Percentiles rank a stretch among this genome's conserved stretches.
These are phyloP conservation scores for Vitis hybrid DNA, from an alignment of 177 flowering plant genomes.

Conservation along the genomic window DNA sequence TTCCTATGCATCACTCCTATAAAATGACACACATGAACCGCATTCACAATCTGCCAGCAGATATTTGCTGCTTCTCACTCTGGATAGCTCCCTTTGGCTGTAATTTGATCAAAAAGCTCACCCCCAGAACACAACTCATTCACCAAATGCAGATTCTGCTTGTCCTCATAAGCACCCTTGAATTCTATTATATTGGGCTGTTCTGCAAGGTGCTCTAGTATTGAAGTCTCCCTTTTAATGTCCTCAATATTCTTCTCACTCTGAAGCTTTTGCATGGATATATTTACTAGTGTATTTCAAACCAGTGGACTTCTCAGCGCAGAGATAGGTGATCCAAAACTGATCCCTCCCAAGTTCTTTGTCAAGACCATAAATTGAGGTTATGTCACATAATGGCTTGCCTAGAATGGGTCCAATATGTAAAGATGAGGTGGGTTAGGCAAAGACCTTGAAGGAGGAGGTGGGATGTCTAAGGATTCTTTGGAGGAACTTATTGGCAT, in stretches of 20 bases:
- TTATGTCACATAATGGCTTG: conserved; percentile 50
- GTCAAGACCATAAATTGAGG: conserved; percentile 45
- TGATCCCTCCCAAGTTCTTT: conserved; percentile 86
- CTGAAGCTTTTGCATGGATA: conserved; percentile 60
- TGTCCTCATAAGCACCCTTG: conserved; percentile 85
- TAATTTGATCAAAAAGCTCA: conserved; percentile 86
- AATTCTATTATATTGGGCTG: conserved; percentile 93
- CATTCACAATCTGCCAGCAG: conserved; percentile 78
- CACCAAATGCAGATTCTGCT: conserved; percentile 60
- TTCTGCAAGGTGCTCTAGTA: conserved; percentile 74
- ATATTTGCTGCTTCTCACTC: conserved; percentile 70
- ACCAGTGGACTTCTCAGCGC: conserved; percentile 63
- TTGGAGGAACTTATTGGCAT: not conserved
- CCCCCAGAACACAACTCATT: conserved; percentile 96
- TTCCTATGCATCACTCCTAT: conserved; percentile 98
- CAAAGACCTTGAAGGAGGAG: conserved; percentile 10
- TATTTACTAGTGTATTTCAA: conserved; percentile 77
- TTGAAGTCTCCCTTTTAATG: conserved; percentile 69
- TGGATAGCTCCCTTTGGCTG: conserved; percentile 61
- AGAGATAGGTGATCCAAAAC: conserved; percentile 75
- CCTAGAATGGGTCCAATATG: conserved; percentile 44
- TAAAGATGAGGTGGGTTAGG: conserved; percentile 18
- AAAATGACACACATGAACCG: conserved; percentile 90
- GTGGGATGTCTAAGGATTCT: conserved; percentile 5
- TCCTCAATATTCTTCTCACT: conserved; percentile 54